Evolutionary conservation across 805 yeast species (phyloP), one percentile per base, ranked within the genome.

Genomic region (Hyphopichia homilentoma): DNA sequence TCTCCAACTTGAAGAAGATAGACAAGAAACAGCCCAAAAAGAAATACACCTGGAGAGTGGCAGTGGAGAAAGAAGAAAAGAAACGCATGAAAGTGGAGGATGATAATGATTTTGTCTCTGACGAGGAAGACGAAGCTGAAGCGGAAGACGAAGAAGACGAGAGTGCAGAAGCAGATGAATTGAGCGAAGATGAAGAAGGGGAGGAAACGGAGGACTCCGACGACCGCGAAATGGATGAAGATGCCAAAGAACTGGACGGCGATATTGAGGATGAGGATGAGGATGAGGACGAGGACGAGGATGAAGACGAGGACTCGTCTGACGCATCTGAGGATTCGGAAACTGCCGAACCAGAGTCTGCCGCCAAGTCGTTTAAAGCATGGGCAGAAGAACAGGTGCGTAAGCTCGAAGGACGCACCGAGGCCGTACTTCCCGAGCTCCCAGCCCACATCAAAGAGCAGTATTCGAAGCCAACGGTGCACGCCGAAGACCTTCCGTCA

Each of bases 341-440:
- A 19, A 62, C 45, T 0, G 70, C 68, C 3, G 40, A 60, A 27
- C n/a, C n/a, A n/a, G n/a, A n/a, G n/a, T n/a, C n/a, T n/a, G n/a
- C n/a, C n/a, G 90, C 86, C 1, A 66, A 69, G 22, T 73, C 78
- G 12, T 93, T 93, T 67, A 85, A 84, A 57, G 74, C 75, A 13
- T 93, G 98, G 97, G 96, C 96, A 0, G 84, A 81, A 43, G 59
- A 70, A 21, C 84, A 84, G 48, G 75, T 80, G 4, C 76, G 81
- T 36, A 67, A 73, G 39, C 60, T 78, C 24, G 85, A 78, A 44
- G 87, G 84, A 1, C 70, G 73, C 5, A 29, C 21, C 11, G 77
- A 57, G 28, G 49, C 55, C 38, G 58, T 60, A 1, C 65, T 71
- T 29, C 65, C 78, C 3, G 74, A 68, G 2, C 65, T 74, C 2